These are phyloP conservation scores for Aspergillus viridinutans DNA, from an alignment of 2,329 filamentous ascomycete species.

Conservation along the genomic window DNA sequence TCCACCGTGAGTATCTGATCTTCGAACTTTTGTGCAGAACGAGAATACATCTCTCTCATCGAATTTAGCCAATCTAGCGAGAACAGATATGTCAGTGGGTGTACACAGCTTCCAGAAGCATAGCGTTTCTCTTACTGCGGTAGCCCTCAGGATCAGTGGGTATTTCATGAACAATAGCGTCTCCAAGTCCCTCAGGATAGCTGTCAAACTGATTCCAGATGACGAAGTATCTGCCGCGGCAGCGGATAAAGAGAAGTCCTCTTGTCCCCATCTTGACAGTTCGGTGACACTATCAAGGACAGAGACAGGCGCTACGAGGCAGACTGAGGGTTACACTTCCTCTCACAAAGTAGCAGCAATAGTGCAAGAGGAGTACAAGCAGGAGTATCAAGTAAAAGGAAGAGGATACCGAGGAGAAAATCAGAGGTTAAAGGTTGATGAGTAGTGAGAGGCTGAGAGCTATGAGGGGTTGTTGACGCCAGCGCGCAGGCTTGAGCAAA, in stretches of 20 bases:
- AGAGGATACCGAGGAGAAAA: background rate
- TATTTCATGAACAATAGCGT: conserved; percentile 11
- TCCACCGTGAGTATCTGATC: conserved; percentile 9
- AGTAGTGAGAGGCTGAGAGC: background rate
- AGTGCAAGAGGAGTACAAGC: background rate
- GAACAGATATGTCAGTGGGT: background rate
- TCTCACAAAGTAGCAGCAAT: background rate
- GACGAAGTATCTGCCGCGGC: conserved; percentile 15
- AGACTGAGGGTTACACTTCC: background rate
- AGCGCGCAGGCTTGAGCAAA: background rate
- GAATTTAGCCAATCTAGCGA: conserved; percentile 13
- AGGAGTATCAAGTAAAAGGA: background rate
- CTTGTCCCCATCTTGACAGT: conserved; percentile 12
- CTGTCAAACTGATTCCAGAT: conserved; percentile 17
- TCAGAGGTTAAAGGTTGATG: background rate
- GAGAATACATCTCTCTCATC: conserved; percentile 7
- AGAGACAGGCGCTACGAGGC: background rate
- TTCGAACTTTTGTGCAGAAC: conserved; percentile 8
- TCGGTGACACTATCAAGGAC: background rate
- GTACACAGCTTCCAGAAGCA: background rate
- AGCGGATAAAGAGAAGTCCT: conserved; percentile 13
- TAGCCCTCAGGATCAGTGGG: conserved; percentile 11
- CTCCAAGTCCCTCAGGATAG: conserved; percentile 16
- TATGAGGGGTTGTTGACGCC: background rate
- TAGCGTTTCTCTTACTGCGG: conserved; percentile 3